phyloP scores from a whole-genome alignment of 768 basidiomycete species.

The Kwoniella europaea region DNA sequence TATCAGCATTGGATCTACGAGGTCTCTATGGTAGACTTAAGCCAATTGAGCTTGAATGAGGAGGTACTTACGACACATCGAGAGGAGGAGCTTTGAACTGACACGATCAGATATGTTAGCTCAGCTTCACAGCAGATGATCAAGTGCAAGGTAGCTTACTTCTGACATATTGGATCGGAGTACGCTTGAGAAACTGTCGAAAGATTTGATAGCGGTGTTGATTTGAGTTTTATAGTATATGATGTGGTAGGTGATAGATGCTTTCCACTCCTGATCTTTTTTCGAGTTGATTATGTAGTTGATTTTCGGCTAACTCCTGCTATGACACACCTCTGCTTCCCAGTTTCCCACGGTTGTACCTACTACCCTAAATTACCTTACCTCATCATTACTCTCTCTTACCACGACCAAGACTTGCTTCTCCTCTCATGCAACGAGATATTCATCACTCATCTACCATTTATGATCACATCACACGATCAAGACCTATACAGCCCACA shows the following conservation, averaged over 20 bases:
- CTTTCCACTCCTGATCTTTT: neutral
- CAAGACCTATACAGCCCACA: no score
- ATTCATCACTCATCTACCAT: no score
- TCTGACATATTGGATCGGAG: neutral
- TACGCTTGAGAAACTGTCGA: no score
- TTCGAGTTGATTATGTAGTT: neutral
- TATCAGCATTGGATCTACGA: neutral
- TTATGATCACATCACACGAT: no score
- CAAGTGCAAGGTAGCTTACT: neutral
- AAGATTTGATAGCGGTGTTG: no score
- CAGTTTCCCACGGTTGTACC: neutral
- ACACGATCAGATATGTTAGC: neutral
- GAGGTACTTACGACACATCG: constrained; percentile 30
- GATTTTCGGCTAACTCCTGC: neutral
- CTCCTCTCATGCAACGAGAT: neutral
- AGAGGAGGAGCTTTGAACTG: constrained; percentile 28
- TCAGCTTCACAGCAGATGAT: neutral
- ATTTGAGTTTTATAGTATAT: no score
- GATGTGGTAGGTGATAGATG: no score
- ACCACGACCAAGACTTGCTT: neutral
- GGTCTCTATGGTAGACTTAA: neutral
- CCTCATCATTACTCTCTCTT: neutral
- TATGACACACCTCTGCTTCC: neutral
- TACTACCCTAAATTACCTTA: neutral
- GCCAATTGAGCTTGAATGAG: neutral